Evolutionary conservation across 495 filamentous ascomycete species (phyloP).

Genomic region (Neurospora africana): DNA sequence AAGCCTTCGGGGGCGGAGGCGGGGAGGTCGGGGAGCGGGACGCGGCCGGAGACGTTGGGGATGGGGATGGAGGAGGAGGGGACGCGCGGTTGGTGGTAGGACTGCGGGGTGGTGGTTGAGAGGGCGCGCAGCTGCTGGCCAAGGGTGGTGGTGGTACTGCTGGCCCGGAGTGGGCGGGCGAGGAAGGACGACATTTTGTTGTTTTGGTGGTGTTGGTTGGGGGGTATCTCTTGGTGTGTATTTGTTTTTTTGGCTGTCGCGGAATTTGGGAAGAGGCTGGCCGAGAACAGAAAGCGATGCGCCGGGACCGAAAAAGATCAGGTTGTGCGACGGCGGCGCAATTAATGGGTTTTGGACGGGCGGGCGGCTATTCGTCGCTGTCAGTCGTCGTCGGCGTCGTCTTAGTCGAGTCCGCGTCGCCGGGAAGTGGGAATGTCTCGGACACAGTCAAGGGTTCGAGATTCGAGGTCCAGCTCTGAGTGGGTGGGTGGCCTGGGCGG

Average conservation of each 20-base stretch:
- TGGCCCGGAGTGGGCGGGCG: conserved; percentile 11
- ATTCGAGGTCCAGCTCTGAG: neutral
- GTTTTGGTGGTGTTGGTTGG: conserved; percentile 9
- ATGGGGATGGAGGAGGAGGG: conserved; percentile 33
- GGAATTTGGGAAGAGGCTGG: neutral
- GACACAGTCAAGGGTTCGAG: neutral
- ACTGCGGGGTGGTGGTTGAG: neutral
- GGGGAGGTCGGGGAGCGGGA: conserved; percentile 29
- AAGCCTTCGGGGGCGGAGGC: conserved; percentile 19
- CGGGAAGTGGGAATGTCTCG: neutral
- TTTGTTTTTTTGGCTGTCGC: neutral
- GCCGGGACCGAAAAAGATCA: neutral
- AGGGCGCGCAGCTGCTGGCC: neutral
- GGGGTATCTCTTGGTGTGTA: conserved; percentile 1
- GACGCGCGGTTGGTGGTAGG: conserved; percentile 13
- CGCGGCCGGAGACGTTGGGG: conserved; percentile 25
- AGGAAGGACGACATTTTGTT: conserved; percentile 8
- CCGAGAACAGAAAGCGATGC: neutral
- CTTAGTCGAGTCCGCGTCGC: neutral
- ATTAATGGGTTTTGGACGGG: neutral
- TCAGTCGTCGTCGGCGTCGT: neutral
- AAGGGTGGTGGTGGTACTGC: conserved; percentile 4
- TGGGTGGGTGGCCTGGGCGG: neutral
- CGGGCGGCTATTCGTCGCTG: neutral
- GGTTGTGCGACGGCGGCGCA: neutral